Evolutionary conservation across 2,329 filamentous ascomycete species (phyloP).

Genomic region (Gnomoniopsis sp.): DNA sequence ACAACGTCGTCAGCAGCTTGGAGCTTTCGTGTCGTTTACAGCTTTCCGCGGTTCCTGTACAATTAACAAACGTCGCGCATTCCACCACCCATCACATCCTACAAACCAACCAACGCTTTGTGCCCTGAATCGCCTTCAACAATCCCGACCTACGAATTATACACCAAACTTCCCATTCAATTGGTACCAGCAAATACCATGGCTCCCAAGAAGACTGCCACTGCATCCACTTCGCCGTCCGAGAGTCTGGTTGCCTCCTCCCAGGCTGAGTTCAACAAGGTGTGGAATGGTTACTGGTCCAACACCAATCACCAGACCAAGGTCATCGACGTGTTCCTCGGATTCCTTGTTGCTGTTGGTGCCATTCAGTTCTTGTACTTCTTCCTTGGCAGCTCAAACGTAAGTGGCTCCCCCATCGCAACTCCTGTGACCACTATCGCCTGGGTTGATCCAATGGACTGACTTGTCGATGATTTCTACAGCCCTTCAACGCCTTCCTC

Average conservation of each 20-base stretch:
- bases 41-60: background rate
- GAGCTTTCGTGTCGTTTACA: constrained; percentile 17
- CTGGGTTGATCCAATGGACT: constrained; percentile 5
- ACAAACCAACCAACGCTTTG: no score
- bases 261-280: constrained; percentile 31
- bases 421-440: no score
- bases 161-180: background rate
- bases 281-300: constrained; percentile 71
- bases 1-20: constrained; percentile 4
- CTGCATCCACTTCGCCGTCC: constrained; percentile 4
- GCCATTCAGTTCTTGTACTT: constrained; percentile 94
- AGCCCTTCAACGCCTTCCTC: constrained; percentile 99
- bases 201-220: constrained; percentile 16
- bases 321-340: constrained; percentile 88
- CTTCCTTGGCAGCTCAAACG: constrained; percentile 82
- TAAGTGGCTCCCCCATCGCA: constrained; percentile 47
- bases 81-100: background rate
- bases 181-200: background rate
- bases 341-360: constrained; percentile 79
- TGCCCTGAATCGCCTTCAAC: background rate
- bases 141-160: background rate
- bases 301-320: constrained; percentile 87
- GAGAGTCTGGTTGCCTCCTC: background rate
- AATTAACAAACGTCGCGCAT: background rate
- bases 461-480: constrained; percentile 21